Evolutionary conservation across 371 early-diverging fungal genomes (phyloP).

Genomic region (Saksenaea vasiformis): DNA sequence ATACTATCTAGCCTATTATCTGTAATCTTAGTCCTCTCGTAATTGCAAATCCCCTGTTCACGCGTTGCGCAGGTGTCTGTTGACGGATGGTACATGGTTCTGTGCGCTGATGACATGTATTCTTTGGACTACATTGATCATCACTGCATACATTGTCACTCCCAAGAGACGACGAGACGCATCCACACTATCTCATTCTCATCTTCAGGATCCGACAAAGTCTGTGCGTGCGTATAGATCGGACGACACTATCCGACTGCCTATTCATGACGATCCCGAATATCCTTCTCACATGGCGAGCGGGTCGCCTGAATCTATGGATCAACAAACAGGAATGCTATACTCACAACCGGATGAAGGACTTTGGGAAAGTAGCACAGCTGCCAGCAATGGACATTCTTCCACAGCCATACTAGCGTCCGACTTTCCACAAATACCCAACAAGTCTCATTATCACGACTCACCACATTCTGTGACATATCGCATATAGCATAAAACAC

Average conservation of each 20-base stretch:
- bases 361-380: background rate
- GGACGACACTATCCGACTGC: background rate
- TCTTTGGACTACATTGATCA: slow-evolving; percentile 3
- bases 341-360: background rate
- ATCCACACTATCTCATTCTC: background rate
- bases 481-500: background rate
- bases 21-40: background rate
- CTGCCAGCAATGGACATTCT: background rate
- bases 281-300: background rate
- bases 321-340: background rate
- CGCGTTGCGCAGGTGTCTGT: slow-evolving; percentile 6
- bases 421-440: background rate
- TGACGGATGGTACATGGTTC: slow-evolving; percentile 10
- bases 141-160: background rate
- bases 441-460: background rate
- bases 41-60: background rate
- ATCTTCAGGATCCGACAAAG: background rate
- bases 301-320: background rate
- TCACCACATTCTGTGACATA: background rate
- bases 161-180: background rate
- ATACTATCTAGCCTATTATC: background rate
- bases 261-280: background rate
- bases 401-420: background rate
- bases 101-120: slow-evolving; percentile 1
- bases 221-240: background rate